Base-by-base conservation (phyloP, 2,329 filamentous ascomycete genomes). In the Xylariaceae sp. region DNA sequence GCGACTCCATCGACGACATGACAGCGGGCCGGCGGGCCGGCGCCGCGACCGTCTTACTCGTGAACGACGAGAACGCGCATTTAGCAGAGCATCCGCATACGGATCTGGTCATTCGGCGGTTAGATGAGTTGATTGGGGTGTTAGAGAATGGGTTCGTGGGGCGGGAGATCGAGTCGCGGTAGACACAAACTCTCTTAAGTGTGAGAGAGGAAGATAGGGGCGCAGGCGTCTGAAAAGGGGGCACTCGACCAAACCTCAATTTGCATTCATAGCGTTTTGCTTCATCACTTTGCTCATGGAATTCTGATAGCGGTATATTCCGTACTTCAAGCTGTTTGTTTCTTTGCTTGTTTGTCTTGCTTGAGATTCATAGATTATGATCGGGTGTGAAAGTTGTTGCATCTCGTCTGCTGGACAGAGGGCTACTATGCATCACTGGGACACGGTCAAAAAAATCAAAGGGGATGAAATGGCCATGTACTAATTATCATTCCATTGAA, bases 1-100 rank as follows among this genome's bases (percentile, higher is more conserved):
- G 89, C 3, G 89, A 93, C 71, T 92, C 88, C 13, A 85, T 96
- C 57, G 94, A 97, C 72, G 94, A 99, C 72, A 95, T 97, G 85
- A 89, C 88, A 6, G 91, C 93, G 0, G 93, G 94, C 0, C 83
- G 88, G 61, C 80, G 80, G 55, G 93, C 93, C 0, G 93, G 93
- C 0, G 90, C 92, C 1, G 89, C 91, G 39, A 97, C 94, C 0
- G 92, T 97, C n/a, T 71, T 97, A 71, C 78, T 99, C 50, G 81
- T 88, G 13, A 95, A 95, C 69, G 85, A 90, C n/a, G 86, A 82
- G n/a, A 96, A 96, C 71, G 74, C 73, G 57, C 80, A 88, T 64
- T 72, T 96, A 59, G 83, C 80, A 6, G 78, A 83, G 23, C 89
- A 95, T 70, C 82, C 86, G 64, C 84, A 91, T 72, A 95, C 90